Evolutionary conservation across 2,329 filamentous ascomycete genomes (phyloP).

Genomic region (Ascochyta rabiei): DNA sequence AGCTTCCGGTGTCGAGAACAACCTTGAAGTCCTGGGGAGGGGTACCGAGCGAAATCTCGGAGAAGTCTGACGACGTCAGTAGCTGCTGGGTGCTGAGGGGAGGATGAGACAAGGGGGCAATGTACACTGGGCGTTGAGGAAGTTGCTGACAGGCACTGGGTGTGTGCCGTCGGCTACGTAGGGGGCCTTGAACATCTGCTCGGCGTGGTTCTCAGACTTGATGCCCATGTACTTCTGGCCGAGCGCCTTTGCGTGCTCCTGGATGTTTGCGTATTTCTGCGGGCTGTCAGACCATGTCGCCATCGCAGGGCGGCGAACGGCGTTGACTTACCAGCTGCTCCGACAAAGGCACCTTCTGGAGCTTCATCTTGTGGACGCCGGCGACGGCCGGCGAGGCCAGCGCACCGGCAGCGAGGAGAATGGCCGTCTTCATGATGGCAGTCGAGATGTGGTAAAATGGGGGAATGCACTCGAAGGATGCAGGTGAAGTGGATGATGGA

Average conservation of each 20-base stretch:
- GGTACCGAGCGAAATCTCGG: conserved; percentile 89
- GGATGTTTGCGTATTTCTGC: conserved; percentile 78
- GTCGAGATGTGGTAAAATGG: conserved; percentile 17
- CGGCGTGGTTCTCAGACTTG: conserved; percentile 69
- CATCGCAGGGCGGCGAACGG: conserved; percentile 12
- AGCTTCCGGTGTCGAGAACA: conserved; percentile 96
- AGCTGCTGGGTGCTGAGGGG: not conserved
- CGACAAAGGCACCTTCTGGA: conserved; percentile 91
- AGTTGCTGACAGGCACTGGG: conserved; percentile 91
- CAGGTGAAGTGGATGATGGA: conserved; percentile 16
- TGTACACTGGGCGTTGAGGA: conserved; percentile 98
- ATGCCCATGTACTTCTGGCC: conserved; percentile 97
- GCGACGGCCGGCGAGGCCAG: conserved; percentile 84
- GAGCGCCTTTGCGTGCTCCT: conserved; percentile 79
- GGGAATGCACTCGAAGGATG: conserved; percentile 19
- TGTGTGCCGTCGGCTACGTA: conserved; percentile 71
- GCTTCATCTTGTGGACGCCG: conserved; percentile 92
- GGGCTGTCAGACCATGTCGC: conserved; percentile 29
- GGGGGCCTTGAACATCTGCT: conserved; percentile 80
- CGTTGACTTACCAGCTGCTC: conserved; percentile 81
- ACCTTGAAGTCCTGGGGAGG: conserved; percentile 98
- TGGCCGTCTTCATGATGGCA: conserved; percentile 78
- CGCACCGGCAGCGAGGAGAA: conserved; percentile 77
- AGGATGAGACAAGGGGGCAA: conserved; percentile 20
- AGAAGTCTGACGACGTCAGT: conserved; percentile 72